Conservation (phyloP, 2,329 filamentous ascomycete genomes). For the Aphanocladium album region DNA sequence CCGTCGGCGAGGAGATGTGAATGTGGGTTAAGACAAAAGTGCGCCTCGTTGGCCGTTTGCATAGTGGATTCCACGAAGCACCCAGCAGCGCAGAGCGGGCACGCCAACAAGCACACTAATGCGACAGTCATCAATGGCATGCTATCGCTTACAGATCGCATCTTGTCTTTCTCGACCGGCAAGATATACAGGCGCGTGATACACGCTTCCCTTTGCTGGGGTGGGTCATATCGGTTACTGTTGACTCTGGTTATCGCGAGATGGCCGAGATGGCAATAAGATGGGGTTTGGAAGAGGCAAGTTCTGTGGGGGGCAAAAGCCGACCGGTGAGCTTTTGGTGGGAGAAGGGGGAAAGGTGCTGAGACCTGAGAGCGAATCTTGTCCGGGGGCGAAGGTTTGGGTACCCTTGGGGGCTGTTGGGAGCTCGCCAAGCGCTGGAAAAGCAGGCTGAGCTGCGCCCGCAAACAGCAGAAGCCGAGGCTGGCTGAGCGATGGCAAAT, state of each 20-base stretch:
- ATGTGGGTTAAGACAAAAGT: not conserved
- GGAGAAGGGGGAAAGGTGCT: not conserved
- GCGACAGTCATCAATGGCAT: not conserved
- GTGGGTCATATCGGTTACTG: conserved; percentile 11
- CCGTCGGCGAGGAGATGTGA: too few species aligned
- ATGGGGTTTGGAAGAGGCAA: conserved; percentile 12
- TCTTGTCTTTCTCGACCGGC: conserved; percentile 27
- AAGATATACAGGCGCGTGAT: conserved; percentile 27
- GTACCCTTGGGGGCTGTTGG: not conserved
- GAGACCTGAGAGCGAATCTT: not conserved
- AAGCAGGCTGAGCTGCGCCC: not conserved
- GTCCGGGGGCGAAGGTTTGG: not conserved
- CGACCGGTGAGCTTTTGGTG: not conserved
- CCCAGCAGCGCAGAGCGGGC: not conserved
- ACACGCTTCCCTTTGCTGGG: conserved; percentile 24
- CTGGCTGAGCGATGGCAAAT: not conserved
- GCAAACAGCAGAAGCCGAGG: not conserved
- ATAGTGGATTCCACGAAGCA: not conserved
- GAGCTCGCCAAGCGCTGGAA: not conserved
- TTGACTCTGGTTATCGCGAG: conserved; percentile 3
- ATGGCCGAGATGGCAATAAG: conserved; percentile 11
- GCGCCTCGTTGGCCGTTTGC: not conserved
- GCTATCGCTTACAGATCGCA: conserved; percentile 26
- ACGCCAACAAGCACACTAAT: not conserved
- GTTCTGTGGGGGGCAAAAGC: conserved; percentile 13